Evolutionary conservation across 2,329 filamentous ascomycete species (phyloP).

Genomic region (Bimuria novae-zelandiae): DNA sequence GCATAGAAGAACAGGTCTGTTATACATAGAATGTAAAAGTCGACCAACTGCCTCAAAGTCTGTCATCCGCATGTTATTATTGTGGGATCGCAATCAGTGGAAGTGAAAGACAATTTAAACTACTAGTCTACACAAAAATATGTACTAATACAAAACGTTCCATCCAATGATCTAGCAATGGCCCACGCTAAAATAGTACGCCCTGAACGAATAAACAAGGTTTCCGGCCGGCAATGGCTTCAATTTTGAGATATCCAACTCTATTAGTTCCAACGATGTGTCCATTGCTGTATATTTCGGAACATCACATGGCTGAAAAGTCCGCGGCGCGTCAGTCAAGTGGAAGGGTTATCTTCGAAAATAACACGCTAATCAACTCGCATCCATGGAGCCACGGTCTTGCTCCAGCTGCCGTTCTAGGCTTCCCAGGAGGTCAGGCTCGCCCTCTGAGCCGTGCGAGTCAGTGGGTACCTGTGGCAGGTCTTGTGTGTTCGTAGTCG

Average conservation of each 20-base stretch:
- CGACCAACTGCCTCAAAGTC: no score
- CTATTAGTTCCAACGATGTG: no score
- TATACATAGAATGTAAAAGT: no score
- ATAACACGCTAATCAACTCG: conserved; percentile 14
- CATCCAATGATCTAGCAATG: neutral
- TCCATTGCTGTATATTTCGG: no score
- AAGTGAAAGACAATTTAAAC: neutral
- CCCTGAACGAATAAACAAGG: neutral
- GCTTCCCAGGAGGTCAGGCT: conserved; percentile 54
- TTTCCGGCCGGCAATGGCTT: no score
- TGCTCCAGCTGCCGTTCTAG: conserved; percentile 52
- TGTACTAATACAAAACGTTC: neutral
- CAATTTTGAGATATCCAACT: no score
- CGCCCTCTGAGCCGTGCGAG: conserved; percentile 39
- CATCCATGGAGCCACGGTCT: conserved; percentile 24
- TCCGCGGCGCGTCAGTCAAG: neutral
- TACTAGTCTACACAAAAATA: neutral
- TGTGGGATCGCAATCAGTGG: no score
- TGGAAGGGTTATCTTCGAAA: neutral
- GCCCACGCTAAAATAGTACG: neutral
- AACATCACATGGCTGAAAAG: neutral
- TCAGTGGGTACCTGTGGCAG: conserved; percentile 12
- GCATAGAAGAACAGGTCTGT: no score
- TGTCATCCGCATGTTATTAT: no score
- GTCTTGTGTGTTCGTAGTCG: conserved; percentile 11